Evolutionary conservation across 108 stramenopile species (phyloP).

Genomic region (Skeletonema menzelii): DNA sequence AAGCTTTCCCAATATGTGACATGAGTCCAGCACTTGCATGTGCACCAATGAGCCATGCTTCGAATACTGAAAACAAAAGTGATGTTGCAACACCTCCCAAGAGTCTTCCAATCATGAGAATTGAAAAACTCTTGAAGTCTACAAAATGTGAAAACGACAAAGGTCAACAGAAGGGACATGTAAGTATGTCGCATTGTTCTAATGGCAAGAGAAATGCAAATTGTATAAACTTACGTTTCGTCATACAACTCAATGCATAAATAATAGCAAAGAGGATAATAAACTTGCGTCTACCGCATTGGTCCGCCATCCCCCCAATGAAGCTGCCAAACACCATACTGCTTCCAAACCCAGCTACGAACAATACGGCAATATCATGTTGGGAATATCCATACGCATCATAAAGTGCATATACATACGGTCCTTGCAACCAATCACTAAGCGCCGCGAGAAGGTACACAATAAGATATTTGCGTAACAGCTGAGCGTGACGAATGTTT

Average conservation of each 20-base stretch:
- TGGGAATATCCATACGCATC: constrained; percentile 89
- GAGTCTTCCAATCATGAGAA: constrained; percentile 91
- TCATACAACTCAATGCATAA: constrained; percentile 81
- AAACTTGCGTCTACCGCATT: constrained; percentile 78
- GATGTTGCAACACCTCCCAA: constrained; percentile 93
- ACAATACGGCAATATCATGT: constrained; percentile 85
- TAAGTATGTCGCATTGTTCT: background rate
- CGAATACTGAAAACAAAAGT: constrained; percentile 90
- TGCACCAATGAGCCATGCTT: constrained; percentile 92
- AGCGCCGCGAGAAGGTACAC: constrained; percentile 92
- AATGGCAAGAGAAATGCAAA: background rate
- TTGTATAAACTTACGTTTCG: constrained; percentile 73
- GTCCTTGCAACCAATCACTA: constrained; percentile 98
- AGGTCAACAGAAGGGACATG: background rate
- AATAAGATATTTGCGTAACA: constrained; percentile 78
- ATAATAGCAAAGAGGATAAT: constrained; percentile 88
- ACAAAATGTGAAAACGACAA: background rate
- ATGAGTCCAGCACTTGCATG: constrained; percentile 73
- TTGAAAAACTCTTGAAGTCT: constrained; percentile 71
- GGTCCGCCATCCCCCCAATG: constrained; percentile 75
- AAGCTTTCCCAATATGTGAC: constrained; percentile 77
- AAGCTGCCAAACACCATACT: constrained; percentile 81
- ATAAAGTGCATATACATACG: constrained; percentile 98
- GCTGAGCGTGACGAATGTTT: constrained; percentile 40
- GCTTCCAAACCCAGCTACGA: constrained; percentile 89